phyloP scores from a whole-genome alignment of 2,329 filamentous ascomycete species.

The Aureobasidium sp. region DNA sequence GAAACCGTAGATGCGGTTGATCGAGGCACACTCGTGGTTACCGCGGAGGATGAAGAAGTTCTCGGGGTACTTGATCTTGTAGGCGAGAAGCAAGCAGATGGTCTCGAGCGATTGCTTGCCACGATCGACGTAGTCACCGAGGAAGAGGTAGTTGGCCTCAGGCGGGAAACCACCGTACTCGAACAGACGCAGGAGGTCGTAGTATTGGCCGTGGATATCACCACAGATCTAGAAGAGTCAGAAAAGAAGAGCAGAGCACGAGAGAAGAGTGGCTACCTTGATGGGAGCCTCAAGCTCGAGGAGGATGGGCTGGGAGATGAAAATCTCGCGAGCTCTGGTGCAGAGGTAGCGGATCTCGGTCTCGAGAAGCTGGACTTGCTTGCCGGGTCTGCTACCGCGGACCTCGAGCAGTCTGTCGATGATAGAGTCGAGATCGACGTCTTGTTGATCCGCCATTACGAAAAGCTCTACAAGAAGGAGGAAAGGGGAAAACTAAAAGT shows the following conservation, averaged over 20 bases:
- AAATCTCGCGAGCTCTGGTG: conserved; percentile 98
- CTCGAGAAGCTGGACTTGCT: conserved; percentile 96
- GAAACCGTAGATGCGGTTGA: conserved; percentile 99
- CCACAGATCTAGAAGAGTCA: conserved; percentile 70
- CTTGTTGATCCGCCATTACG: conserved; percentile 66
- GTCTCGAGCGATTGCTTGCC: conserved; percentile 99
- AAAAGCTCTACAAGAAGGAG: not conserved
- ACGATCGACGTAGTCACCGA: conserved; percentile 97
- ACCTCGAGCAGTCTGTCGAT: conserved; percentile 98
- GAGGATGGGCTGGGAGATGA: conserved; percentile 97
- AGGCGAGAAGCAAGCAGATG: conserved; percentile 90
- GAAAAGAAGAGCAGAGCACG: not conserved
- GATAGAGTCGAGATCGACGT: conserved; percentile 98
- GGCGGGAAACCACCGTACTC: conserved; percentile 98
- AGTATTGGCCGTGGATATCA: conserved; percentile 99
- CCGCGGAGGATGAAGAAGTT: conserved; percentile 99
- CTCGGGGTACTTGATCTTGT: conserved; percentile 99
- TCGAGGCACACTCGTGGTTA: conserved; percentile 97
- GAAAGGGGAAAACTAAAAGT: conserved; percentile 7
- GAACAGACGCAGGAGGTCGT: conserved; percentile 92
- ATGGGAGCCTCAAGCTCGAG: conserved; percentile 97
- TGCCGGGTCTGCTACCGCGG: conserved; percentile 92
- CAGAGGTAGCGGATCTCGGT: conserved; percentile 94
- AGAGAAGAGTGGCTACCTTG: conserved; percentile 56
- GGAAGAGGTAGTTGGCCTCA: conserved; percentile 98